phyloP scores from a whole-genome alignment of 331 rosid species.

The Cydonia oblonga region DNA sequence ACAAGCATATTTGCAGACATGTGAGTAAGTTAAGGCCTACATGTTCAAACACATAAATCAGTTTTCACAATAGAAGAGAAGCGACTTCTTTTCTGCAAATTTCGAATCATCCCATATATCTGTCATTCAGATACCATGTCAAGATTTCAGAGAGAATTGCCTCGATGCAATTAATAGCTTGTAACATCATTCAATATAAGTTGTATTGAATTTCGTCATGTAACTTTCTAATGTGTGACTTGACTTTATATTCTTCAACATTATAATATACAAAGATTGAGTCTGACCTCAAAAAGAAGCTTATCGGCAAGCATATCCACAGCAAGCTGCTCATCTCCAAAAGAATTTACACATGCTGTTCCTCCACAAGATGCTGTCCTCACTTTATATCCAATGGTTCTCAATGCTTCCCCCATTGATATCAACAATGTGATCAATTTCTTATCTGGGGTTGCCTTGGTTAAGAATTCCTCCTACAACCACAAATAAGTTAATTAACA shows the following conservation, averaged over 20 bases:
- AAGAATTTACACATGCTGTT: conserved; percentile 91
- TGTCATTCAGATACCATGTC: too few species aligned
- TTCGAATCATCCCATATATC: too few species aligned
- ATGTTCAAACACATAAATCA: neutral
- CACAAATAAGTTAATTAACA: neutral
- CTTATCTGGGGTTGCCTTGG: conserved; percentile 83
- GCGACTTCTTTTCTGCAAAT: too few species aligned
- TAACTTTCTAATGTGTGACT: too few species aligned
- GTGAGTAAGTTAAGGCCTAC: conserved; percentile 81
- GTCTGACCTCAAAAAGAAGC: conserved; percentile 77
- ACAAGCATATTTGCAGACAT: conserved; percentile 87
- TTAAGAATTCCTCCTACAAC: conserved; percentile 74
- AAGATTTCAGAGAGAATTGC: too few species aligned
- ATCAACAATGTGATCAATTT: conserved; percentile 65
- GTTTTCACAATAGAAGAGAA: neutral
- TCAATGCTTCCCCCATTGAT: conserved; percentile 90
- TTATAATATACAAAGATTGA: too few species aligned
- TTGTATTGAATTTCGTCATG: too few species aligned
- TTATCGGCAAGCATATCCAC: conserved; percentile 85
- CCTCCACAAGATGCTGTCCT: conserved; percentile 98
- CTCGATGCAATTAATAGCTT: too few species aligned
- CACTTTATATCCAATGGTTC: conserved; percentile 91
- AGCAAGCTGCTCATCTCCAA: conserved; percentile 97
- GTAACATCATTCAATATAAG: too few species aligned
- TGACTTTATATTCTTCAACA: neutral